Base-by-base conservation (phyloP, 1,139 yeast species). In the Candida glucosophila region DNA sequence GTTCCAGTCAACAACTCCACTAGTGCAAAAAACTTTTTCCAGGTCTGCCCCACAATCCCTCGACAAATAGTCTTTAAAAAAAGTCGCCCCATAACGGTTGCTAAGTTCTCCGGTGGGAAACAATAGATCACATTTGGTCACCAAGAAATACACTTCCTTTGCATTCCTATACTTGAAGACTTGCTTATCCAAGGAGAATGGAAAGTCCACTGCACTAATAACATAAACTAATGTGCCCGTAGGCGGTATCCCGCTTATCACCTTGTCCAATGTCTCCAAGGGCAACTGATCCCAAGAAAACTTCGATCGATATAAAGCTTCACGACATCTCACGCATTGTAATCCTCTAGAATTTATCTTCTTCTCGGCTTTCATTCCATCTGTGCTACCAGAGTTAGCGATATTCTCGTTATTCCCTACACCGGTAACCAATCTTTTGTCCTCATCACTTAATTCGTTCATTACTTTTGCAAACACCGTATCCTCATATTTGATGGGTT, bases 171-270 rank as follows among this genome's bases (percentile, higher is more conserved):
- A 47, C 29, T 57, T 44, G 20, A 61, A 52, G 12, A 73, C 52
- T 5, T 43, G 43, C n/a, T 43, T 52, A 32, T 60, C 63, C 11
- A 73, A 49, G 6, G 74, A 67, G 27, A 77, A 53, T 2, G 95
- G 95, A 42, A 81, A 81, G 37, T 82, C 93, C 15, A 63, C 49
- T 1, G 78, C 75, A 24, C 77, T 75, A 9, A 77, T 58, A 2
- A 81, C 71, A 41, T 78, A 76, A 2, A 77, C 65, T 2, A 81
- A 41, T 17, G 65, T 61, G 1, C 75, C 71, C 16, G 53, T 41
- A 2, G 41, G 44, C 3, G 85, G 82, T 3, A 77, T 57, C 3
- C 39, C 33, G 4, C 49, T 39, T 36, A 73, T 32, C 3, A 73
- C 52, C 4, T 52, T 46, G 3, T 53, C 46, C 5, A 60, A 43